phyloP scores from a whole-genome alignment of 1,284 basidiomycete species.

The Sanguinoderma infundibulare region DNA sequence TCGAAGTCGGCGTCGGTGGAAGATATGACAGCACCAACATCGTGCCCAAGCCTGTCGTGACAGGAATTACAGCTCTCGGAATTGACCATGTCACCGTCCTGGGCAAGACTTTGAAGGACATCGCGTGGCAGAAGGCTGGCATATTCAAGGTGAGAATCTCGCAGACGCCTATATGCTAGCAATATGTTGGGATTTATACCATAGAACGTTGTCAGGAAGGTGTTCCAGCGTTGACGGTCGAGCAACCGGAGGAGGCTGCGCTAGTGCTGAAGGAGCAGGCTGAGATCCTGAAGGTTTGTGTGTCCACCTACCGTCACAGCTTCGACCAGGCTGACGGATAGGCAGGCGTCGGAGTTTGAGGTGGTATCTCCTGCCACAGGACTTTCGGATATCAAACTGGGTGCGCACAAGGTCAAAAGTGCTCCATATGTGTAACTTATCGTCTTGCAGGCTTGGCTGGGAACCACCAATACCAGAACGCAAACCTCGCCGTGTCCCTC shows the following conservation, averaged over 20 bases:
- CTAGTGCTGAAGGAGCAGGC: constrained; percentile 73
- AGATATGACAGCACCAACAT: constrained; percentile 96
- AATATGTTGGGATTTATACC: not conserved
- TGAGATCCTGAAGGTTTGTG: constrained; percentile 60
- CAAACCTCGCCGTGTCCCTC: constrained; percentile 84
- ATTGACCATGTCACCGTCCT: constrained; percentile 94
- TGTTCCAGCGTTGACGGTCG: constrained; percentile 86
- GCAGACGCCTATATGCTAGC: constrained; percentile 8
- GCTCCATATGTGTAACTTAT: not conserved
- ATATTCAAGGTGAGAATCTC: constrained; percentile 81
- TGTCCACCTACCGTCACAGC: not conserved
- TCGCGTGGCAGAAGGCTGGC: constrained; percentile 95
- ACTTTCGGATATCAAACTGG: constrained; percentile 64
- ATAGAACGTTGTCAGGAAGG: constrained; percentile 52
- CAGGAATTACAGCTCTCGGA: constrained; percentile 90
- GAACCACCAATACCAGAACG: constrained; percentile 90
- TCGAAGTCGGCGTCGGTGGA: constrained; percentile 98
- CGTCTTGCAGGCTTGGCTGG: constrained; percentile 76
- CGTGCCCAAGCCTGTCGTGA: constrained; percentile 87
- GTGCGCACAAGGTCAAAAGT: constrained; percentile 41
- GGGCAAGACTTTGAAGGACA: constrained; percentile 89
- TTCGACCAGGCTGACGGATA: constrained; percentile 1
- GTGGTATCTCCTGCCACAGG: constrained; percentile 54
- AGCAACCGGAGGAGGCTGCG: constrained; percentile 75
- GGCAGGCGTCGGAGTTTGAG: constrained; percentile 55